A percentile compares a stretch with the other conserved stretches of the same genome.
Conservation (phyloP, 805 yeast species). For the Suhomyces canberraensis region DNA sequence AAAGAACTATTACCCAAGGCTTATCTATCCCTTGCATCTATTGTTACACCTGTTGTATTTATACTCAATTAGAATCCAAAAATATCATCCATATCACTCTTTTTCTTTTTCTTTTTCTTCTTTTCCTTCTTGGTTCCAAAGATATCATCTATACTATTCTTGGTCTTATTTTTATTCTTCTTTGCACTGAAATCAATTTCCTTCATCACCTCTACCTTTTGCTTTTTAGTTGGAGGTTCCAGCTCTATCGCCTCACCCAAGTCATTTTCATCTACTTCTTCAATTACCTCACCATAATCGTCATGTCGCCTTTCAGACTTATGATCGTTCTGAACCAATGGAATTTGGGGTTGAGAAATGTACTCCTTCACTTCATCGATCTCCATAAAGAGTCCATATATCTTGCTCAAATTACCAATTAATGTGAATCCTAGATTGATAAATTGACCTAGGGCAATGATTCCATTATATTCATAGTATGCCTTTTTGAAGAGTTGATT, state of each 20-base stretch:
- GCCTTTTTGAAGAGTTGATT: constrained; percentile 44
- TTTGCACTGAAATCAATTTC: not conserved
- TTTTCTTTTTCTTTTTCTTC: constrained; percentile 6
- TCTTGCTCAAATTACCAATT: constrained; percentile 51
- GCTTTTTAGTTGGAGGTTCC: not conserved
- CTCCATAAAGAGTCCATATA: constrained; percentile 26
- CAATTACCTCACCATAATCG: not conserved
- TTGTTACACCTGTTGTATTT: too few species aligned
- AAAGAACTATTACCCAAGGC: too few species aligned
- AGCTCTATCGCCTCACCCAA: too few species aligned
- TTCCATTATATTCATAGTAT: constrained; percentile 60
- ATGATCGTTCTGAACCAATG: too few species aligned
- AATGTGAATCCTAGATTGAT: constrained; percentile 68
- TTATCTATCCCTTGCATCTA: too few species aligned
- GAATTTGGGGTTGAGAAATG: not conserved
- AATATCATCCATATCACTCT: constrained; percentile 61
- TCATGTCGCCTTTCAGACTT: too few species aligned
- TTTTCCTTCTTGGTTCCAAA: constrained; percentile 7
- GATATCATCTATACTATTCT: constrained; percentile 9
- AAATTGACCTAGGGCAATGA: constrained; percentile 75
- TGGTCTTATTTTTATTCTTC: not conserved
- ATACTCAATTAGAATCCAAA: constrained; percentile 54
- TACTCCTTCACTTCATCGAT: constrained; percentile 14
- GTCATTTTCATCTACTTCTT: too few species aligned
- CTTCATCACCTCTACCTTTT: not conserved